A percentile compares a stretch with the other conserved stretches of the same genome.
Conservation (phyloP, 1,284 basidiomycete genomes). For the Ustilago xerochloae region DNA sequence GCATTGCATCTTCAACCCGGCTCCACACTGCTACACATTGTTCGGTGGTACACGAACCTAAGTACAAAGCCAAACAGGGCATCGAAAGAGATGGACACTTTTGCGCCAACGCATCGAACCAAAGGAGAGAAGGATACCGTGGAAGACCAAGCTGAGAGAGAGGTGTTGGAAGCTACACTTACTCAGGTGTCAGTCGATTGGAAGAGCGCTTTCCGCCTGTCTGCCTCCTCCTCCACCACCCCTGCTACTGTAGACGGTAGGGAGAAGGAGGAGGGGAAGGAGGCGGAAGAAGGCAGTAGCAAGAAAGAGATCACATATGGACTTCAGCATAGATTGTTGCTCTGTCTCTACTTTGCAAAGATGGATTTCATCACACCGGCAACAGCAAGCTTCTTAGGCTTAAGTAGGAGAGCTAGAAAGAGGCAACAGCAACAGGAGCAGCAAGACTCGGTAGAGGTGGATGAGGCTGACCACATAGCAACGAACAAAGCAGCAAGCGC, state of each 20-base stretch:
- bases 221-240: neutral
- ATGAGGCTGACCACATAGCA: neutral
- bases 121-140: conserved; percentile 10
- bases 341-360: conserved; percentile 44
- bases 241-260: neutral
- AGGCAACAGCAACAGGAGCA: conserved; percentile 13
- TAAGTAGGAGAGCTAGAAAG: conserved; percentile 36
- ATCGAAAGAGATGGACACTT: conserved; percentile 38
- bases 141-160: neutral
- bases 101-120: conserved; percentile 12
- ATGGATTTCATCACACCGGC: conserved; percentile 31
- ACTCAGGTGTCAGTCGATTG: conserved; percentile 31
- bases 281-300: neutral
- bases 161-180: conserved; percentile 41
- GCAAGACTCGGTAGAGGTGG: neutral
- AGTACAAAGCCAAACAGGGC: conserved; percentile 16
- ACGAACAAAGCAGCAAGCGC: neutral
- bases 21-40: conserved; percentile 42
- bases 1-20: conserved; percentile 41
- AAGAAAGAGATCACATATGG: conserved; percentile 20
- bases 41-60: conserved; percentile 28
- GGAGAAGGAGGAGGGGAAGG: conserved; percentile 1
- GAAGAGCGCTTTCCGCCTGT: conserved; percentile 45
- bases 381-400: conserved; percentile 10
- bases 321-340: conserved; percentile 29